Percentiles rank a stretch among this genome's conserved stretches.
Conservation (phyloP, 1,139 yeast species). For the Hemisphaericaspora subhashii region DNA sequence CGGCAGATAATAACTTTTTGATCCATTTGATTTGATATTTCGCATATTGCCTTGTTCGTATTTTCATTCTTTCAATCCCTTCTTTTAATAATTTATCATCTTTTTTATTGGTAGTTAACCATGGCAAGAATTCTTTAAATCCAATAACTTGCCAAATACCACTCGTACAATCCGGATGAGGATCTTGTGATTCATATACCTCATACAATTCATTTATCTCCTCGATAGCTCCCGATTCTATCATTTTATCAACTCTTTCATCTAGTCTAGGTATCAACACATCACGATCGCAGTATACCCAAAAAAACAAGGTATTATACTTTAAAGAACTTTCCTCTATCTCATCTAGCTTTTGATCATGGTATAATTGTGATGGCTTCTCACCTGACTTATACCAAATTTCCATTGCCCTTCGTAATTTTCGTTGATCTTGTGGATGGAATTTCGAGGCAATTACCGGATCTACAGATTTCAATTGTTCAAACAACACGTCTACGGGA, state of each 20-base stretch:
- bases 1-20: slow-evolving; percentile 64
- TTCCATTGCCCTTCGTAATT: slow-evolving; percentile 79
- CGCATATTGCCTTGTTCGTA: slow-evolving; percentile 83
- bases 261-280: slow-evolving; percentile 67
- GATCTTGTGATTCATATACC: slow-evolving; percentile 30
- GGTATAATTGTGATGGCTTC: slow-evolving; percentile 70
- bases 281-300: slow-evolving; percentile 78
- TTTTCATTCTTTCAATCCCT: slow-evolving; percentile 77
- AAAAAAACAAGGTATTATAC: slow-evolving; percentile 70
- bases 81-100: slow-evolving; percentile 28
- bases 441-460: slow-evolving; percentile 76
- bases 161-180: slow-evolving; percentile 54
- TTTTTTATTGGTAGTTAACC: slow-evolving; percentile 40
- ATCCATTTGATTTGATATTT: slow-evolving; percentile 94
- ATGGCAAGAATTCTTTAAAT: slow-evolving; percentile 87
- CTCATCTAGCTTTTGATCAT: slow-evolving; percentile 53
- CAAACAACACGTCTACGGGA: slow-evolving; percentile 52
- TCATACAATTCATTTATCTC: slow-evolving; percentile 65
- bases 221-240: slow-evolving; percentile 60
- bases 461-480: slow-evolving; percentile 53
- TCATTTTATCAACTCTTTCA: slow-evolving; percentile 79
- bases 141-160: slow-evolving; percentile 98
- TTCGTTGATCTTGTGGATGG: slow-evolving; percentile 86
- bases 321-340: slow-evolving; percentile 50
- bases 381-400: slow-evolving; percentile 67